Percentiles rank a stretch among this genome's conserved stretches.
These are phyloP conservation scores for Alternaria sp. DNA, from an alignment of 2,329 filamentous ascomycete genomes.

Conservation along the genomic window DNA sequence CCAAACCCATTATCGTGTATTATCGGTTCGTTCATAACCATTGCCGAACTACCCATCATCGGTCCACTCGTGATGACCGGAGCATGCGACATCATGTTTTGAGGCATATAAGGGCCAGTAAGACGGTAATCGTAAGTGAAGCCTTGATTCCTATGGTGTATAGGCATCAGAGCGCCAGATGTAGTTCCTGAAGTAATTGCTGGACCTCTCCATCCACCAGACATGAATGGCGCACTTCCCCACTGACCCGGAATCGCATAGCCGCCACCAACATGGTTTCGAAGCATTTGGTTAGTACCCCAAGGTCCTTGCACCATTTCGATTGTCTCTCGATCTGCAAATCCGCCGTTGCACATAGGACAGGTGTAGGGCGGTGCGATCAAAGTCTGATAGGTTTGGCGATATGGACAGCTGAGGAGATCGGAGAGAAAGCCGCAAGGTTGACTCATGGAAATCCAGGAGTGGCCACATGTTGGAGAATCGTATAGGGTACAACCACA, in stretches of 20 bases:
- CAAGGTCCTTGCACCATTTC: conserved; percentile 46
- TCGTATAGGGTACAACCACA: conserved; percentile 58
- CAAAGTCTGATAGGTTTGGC: conserved; percentile 40
- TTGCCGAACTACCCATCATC: conserved; percentile 6
- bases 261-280: conserved; percentile 38
- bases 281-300: conserved; percentile 45
- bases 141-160: conserved; percentile 9
- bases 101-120: conserved; percentile 27
- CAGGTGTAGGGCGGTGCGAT: conserved; percentile 40
- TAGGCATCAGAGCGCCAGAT: conserved; percentile 24
- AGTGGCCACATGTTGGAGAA: conserved; percentile 58
- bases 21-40: conserved; percentile 10
- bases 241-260: conserved; percentile 36
- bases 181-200: conserved; percentile 23
- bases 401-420: conserved; percentile 54
- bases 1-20: conserved; percentile 8
- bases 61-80: conserved; percentile 10
- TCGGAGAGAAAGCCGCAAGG: conserved; percentile 55
- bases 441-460: conserved; percentile 59
- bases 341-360: conserved; percentile 40
- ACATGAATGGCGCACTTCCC: conserved; percentile 29
- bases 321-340: conserved; percentile 40
- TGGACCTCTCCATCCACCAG: conserved; percentile 21
- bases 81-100: conserved; percentile 11
- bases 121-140: conserved; percentile 32